Base-by-base conservation (phyloP, 345 rosid species). In the Alliaria petiolata region DNA sequence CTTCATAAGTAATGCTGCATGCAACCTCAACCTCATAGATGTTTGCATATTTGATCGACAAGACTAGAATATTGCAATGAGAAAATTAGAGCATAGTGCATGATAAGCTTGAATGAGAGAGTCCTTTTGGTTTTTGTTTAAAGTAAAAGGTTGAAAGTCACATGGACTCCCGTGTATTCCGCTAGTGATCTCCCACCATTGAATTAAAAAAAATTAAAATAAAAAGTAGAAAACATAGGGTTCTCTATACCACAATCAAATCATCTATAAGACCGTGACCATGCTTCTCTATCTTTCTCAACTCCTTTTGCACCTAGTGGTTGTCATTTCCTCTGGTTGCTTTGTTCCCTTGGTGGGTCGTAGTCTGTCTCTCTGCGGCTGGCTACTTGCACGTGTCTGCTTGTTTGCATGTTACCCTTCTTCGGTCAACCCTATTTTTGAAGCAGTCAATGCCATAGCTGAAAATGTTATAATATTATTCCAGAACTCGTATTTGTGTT, bases 111-210 rank as follows among this genome's bases (percentile, higher is more conserved):
- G 59, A 73, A 47, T 56, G 49, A 36, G 65, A 40, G 50, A 17
- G 70, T 22, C 22, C 62, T 67, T 74, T 58, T 49, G 53, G 46
- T 50, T 60, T 60, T 67, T 51, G 46, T 42, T 15, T n/a, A 67
- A 69, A 76, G 71, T 45, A 47, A 54, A 64, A 56, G 85, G 69
- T 74, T 56, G 78, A 85, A 58, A 65, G 43, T 84, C 93, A 87
- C 93, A 85, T 90, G 93, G 85, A 82, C 89, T 82, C 87, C 89
- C 91, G 96, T 63, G 79, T 76, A 67, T 82, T 79, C 71, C 87
- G 93, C 85, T 82, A 82, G 81, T 17, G 76, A 45, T 33, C 55
- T 56, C 73, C 64, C 56, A 56, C 65, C 54, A 5, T 22, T 20
- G 61, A 75, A 28, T 28, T 9, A 43, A 25, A 34, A 33, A 25